Conservation (phyloP, 2,329 filamentous ascomycete genomes). For the Pseudocercospora eumusae region DNA sequence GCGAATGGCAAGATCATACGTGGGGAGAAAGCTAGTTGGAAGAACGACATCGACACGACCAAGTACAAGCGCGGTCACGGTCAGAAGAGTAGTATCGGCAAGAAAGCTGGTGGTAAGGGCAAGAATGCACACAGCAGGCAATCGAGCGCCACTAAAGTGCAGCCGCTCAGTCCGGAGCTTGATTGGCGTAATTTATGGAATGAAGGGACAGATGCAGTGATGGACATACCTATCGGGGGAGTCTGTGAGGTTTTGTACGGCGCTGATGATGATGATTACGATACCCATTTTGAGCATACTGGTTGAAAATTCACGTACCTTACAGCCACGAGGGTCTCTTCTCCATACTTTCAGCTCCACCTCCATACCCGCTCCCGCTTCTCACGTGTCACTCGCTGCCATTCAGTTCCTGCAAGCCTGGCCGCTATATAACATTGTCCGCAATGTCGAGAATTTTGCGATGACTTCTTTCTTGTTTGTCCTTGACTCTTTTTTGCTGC, state of each 20-base stretch:
- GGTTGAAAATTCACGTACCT: not conserved
- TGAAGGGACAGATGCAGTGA: slow-evolving; percentile 90
- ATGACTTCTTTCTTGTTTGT: not conserved
- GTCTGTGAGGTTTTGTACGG: slow-evolving; percentile 95
- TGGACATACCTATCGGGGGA: slow-evolving; percentile 93
- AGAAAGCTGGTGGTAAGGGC: slow-evolving; percentile 41
- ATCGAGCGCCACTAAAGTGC: slow-evolving; percentile 37
- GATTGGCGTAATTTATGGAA: slow-evolving; percentile 87
- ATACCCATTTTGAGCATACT: slow-evolving; percentile 19
- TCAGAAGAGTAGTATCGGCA: slow-evolving; percentile 33
- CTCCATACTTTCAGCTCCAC: not conserved
- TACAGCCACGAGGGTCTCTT: not conserved
- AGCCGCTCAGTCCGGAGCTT: slow-evolving; percentile 41
- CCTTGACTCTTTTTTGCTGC: not conserved
- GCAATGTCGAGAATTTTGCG: not conserved
- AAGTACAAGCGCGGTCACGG: slow-evolving; percentile 18
- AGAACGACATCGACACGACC: slow-evolving; percentile 13
- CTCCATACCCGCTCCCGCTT: not conserved
- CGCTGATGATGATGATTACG: slow-evolving; percentile 23
- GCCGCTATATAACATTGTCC: too few relatives aligned
- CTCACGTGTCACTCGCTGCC: too few relatives aligned
- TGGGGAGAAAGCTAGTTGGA: slow-evolving; percentile 36
- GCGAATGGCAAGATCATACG: slow-evolving; percentile 60
- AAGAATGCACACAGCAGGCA: slow-evolving; percentile 41
- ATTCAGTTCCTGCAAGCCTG: not conserved